Evolutionary conservation across 2,329 filamentous ascomycete genomes (phyloP).

Genomic region (Thermoascus crustaceus): DNA sequence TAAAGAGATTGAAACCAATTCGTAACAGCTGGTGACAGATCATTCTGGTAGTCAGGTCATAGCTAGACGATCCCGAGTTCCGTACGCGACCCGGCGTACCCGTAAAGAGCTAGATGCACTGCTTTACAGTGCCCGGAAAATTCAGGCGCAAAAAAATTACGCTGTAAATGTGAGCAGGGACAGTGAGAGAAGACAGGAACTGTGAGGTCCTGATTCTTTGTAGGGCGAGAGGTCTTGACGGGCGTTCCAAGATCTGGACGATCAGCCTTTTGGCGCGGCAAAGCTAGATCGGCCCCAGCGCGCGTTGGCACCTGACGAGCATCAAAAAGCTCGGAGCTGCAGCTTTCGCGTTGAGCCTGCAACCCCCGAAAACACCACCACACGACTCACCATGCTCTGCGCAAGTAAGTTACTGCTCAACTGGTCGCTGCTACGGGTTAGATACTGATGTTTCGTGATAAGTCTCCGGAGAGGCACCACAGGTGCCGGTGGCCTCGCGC

Average conservation of each 20-base stretch:
- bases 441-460: conserved; percentile 13
- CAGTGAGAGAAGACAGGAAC: background rate
- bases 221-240: too few species aligned
- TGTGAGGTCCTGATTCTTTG: too few species aligned
- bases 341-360: conserved; percentile 22
- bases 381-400: conserved; percentile 46
- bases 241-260: too few species aligned
- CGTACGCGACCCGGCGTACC: background rate
- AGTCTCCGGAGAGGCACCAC: conserved; percentile 96
- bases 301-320: conserved; percentile 20
- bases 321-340: conserved; percentile 24
- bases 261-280: conserved; percentile 16
- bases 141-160: too few species aligned
- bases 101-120: too few species aligned
- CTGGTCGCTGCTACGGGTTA: conserved; percentile 3
- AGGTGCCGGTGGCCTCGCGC: conserved; percentile 87
- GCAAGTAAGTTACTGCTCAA: conserved; percentile 51
- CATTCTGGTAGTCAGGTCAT: background rate
- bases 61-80: background rate
- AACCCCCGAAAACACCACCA: conserved; percentile 13
- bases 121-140: too few species aligned
- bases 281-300: conserved; percentile 21
- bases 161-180: background rate
- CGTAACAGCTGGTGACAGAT: background rate
- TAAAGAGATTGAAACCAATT: too few species aligned